These are phyloP conservation scores for Fusarium lyarnte DNA, from an alignment of 2,329 filamentous ascomycete genomes.

Conservation along the genomic window DNA sequence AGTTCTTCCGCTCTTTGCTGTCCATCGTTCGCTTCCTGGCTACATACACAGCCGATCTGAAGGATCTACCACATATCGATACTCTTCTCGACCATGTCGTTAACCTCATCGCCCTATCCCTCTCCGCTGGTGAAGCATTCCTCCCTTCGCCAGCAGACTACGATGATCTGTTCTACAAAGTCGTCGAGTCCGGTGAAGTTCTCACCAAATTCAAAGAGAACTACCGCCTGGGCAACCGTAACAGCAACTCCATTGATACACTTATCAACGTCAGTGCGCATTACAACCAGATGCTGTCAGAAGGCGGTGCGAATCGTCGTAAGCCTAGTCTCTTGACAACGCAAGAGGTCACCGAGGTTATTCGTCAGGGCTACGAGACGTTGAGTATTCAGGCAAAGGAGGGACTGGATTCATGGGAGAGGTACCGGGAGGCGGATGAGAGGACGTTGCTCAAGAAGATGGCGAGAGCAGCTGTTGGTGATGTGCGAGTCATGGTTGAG, in stretches of 20 bases:
- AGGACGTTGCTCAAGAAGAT: conserved; percentile 87
- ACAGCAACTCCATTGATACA: conserved; percentile 80
- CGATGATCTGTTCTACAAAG: conserved; percentile 98
- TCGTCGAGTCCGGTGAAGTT: conserved; percentile 89
- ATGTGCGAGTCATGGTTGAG: conserved; percentile 63
- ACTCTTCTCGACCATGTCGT: conserved; percentile 80
- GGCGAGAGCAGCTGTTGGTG: conserved; percentile 77
- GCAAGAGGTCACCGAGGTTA: conserved; percentile 85
- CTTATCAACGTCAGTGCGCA: conserved; percentile 84
- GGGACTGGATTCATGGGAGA: conserved; percentile 85
- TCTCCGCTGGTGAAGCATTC: conserved; percentile 90
- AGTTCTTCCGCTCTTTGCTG: conserved; percentile 89
- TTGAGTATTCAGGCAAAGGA: conserved; percentile 90
- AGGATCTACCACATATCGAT: conserved; percentile 73
- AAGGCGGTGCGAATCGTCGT: conserved; percentile 52
- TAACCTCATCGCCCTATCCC: conserved; percentile 82
- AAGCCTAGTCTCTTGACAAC: conserved; percentile 78
- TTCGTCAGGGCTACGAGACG: conserved; percentile 96
- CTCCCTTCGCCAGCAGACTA: conserved; percentile 87
- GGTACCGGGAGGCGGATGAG: conserved; percentile 87
- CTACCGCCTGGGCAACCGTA: conserved; percentile 69
- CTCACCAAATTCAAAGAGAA: conserved; percentile 83
- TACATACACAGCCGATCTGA: conserved; percentile 83
- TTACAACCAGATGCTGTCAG: conserved; percentile 83
- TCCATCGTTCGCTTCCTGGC: conserved; percentile 90